phyloP scores from a whole-genome alignment of 108 stramenopile genomes.

The Nitzschia sp. region DNA sequence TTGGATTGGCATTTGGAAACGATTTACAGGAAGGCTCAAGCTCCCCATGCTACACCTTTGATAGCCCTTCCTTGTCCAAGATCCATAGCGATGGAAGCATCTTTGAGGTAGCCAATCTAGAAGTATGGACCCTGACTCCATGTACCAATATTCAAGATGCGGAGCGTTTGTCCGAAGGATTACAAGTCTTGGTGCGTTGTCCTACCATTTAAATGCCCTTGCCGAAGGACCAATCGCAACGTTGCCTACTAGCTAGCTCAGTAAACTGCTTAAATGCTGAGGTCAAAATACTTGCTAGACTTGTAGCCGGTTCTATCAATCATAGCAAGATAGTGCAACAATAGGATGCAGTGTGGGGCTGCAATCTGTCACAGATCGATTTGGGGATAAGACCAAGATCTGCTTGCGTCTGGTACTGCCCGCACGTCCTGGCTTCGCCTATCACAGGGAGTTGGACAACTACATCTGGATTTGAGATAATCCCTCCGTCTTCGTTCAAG shows the following conservation, averaged over 20 bases:
- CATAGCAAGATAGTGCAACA: neutral
- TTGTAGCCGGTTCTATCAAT: too few species aligned
- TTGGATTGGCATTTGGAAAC: conserved; percentile 50
- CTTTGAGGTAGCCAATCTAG: neutral
- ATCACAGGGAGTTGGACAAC: neutral
- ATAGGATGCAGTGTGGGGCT: neutral
- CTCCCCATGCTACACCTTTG: conserved; percentile 26
- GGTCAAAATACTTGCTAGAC: too few species aligned
- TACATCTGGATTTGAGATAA: neutral
- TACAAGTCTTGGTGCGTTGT: too few species aligned
- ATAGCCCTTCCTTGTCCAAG: neutral
- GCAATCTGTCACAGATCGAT: neutral
- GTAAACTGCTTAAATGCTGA: neutral
- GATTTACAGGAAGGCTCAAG: conserved; percentile 51
- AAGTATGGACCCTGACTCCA: neutral
- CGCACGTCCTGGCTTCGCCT: neutral
- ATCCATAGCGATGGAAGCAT: neutral
- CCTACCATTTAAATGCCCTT: neutral
- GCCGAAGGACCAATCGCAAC: neutral
- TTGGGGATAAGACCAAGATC: neutral
- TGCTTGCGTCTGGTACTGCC: neutral
- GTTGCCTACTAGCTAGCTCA: neutral
- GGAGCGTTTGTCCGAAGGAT: too few species aligned
- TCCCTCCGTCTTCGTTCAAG: neutral
- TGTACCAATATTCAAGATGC: neutral